Percentiles rank a stretch among this genome's conserved stretches.
Evolutionary conservation across 129 eudicot genomes (phyloP).

Genomic region (Lonicera japonica): DNA sequence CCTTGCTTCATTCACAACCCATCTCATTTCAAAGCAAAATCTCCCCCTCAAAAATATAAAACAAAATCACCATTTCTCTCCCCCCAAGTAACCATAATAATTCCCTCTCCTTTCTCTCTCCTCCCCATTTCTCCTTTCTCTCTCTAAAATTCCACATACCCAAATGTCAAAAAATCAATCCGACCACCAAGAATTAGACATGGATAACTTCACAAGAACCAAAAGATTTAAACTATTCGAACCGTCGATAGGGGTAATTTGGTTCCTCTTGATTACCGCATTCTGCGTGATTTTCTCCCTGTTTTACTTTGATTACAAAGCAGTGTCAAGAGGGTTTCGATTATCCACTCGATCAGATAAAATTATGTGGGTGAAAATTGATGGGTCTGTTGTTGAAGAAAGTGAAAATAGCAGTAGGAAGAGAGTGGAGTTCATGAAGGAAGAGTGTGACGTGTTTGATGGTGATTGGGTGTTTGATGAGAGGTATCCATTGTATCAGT

Average conservation of each 20-base stretch:
- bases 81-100: no score
- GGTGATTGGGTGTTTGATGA: slow-evolving; percentile 99
- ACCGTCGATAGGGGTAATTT: slow-evolving; percentile 68
- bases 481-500: slow-evolving; percentile 74
- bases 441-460: slow-evolving; percentile 75
- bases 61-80: no score
- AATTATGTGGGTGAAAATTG: slow-evolving; percentile 46
- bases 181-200: slow-evolving; percentile 15
- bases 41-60: no score
- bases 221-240: slow-evolving; percentile 60
- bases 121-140: no score
- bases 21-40: no score
- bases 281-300: slow-evolving; percentile 42
- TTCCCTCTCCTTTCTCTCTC: no score
- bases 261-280: slow-evolving; percentile 38
- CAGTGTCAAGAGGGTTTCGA: slow-evolving; percentile 34
- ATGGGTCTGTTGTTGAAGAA: slow-evolving; percentile 11
- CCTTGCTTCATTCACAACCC: no score
- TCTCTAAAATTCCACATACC: no score
- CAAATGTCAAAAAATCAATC: slow-evolving; percentile 48
- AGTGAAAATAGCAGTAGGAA: slow-evolving; percentile 6
- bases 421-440: slow-evolving; percentile 65
- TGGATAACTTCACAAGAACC: slow-evolving; percentile 35
- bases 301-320: slow-evolving; percentile 65
- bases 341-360: slow-evolving; percentile 30